Evolutionary conservation across 2,329 filamentous ascomycete species (phyloP), one percentile per base, ranked within the genome.

Genomic region (Colletotrichum sp.): DNA sequence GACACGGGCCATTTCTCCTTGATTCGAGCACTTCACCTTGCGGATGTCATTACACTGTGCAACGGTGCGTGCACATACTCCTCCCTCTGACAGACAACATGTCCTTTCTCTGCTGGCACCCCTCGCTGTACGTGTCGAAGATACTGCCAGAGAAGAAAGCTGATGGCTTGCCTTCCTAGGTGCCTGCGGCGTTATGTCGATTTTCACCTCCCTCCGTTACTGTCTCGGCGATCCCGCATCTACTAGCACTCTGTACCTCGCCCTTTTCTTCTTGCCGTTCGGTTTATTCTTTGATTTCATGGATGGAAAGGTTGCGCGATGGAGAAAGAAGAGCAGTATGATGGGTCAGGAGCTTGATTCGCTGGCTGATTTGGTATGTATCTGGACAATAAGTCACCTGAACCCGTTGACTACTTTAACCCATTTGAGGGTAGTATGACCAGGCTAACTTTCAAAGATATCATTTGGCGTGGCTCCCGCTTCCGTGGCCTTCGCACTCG

Each of bases 261-360:
- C 97, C 3, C 91, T 99, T 65, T 91, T 88, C 6, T 95, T 98
- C 85, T 94, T 98, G 85, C 96, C 96, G 1, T 95, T 98, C 75
- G 96, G 96, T 7, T 89, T 98, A 15, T 98, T 98, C 88, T 98
- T 98, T 84, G 97, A 99, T 85, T 97, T 98, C 83, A 95, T 98
- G 90, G 97, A 99, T 84, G 97, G 97, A 82, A 97, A 96, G 83
- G 96, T 99, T 71, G 97, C 97, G 78, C 91, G 97, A 78, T 98
- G 97, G 97, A 93, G 97, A 83, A 94, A 95, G 87, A 99, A 98
- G 93, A 97, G 95, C 81, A 97, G 95, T 80, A 89, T 99, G 83
- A 98, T 99, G 96, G 97, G 97, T 15, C 96, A 98, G 85, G 97
- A 99, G 86, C 88, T 99, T 71, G 97, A 99, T 85, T 98, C 96